Conservation (phyloP, 108 stramenopile species). For the Pseudonitzschia multistriata region DNA sequence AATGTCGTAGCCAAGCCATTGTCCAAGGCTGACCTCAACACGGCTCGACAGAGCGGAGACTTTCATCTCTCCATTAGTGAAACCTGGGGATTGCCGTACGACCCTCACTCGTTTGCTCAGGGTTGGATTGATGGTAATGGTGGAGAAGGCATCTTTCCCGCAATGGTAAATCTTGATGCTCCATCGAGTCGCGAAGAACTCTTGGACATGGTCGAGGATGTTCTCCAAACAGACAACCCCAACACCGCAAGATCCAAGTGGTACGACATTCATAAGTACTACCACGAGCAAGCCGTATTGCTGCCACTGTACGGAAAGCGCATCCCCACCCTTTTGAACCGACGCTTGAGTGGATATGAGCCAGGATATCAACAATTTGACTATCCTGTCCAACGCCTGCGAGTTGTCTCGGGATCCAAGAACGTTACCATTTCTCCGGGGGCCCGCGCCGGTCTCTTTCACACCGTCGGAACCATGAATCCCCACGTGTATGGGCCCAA, state of each 20-base stretch:
- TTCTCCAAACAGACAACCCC: conserved; percentile 24
- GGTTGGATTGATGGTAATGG: conserved; percentile 42
- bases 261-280: conserved; percentile 37
- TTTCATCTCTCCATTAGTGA: conserved; percentile 52
- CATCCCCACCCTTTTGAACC: conserved; percentile 46
- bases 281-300: conserved; percentile 47
- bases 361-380: conserved; percentile 59
- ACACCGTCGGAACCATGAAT: conserved; percentile 45
- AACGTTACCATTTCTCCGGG: conserved; percentile 49
- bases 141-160: conserved; percentile 31
- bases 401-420: conserved; percentile 36
- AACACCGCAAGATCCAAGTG: conserved; percentile 26
- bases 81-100: conserved; percentile 61
- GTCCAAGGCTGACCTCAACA: conserved; percentile 41
- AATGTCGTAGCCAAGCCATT: conserved; percentile 33
- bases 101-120: conserved; percentile 43
- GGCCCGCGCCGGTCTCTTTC: conserved; percentile 47
- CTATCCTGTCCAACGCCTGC: conserved; percentile 61
- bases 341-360: conserved; percentile 45
- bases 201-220: conserved; percentile 33
- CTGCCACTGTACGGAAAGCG: conserved; percentile 52
- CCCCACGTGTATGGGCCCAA: conserved; percentile 57
- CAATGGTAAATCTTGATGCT: conserved; percentile 29
- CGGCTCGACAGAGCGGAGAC: conserved; percentile 42
- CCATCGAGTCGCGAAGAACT: conserved; percentile 32